phyloP scores from a whole-genome alignment of 2,329 filamentous ascomycete species.

The Aspergillus pseudonomiae region DNA sequence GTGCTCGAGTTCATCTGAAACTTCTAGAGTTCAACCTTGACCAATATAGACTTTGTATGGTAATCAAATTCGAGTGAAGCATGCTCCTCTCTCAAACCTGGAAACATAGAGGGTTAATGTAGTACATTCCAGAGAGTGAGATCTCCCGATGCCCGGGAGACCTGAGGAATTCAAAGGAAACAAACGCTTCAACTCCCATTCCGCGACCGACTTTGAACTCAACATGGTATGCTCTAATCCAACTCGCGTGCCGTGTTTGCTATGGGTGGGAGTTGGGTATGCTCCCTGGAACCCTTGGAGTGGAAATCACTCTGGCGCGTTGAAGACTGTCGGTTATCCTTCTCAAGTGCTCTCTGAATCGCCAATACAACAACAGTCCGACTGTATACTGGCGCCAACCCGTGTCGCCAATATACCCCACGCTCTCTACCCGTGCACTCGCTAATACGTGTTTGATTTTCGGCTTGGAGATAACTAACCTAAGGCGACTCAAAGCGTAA shows the following conservation, averaged over 20 bases:
- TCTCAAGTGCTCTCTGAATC: neutral
- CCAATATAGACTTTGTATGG: neutral
- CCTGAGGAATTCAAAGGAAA: slow-evolving; percentile 23
- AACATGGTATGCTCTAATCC: slow-evolving; percentile 17
- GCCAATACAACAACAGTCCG: neutral
- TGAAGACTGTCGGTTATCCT: neutral
- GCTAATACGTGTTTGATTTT: slow-evolving; percentile 1
- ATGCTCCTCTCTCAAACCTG: neutral
- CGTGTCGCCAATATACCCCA: neutral
- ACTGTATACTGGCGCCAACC: neutral
- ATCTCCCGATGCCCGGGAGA: slow-evolving; percentile 16
- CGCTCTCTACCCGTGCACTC: neutral
- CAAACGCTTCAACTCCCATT: slow-evolving; percentile 25
- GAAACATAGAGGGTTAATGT: slow-evolving; percentile 10
- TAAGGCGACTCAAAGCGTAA: neutral
- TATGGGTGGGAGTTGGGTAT: slow-evolving; percentile 9
- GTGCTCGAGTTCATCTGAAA: neutral
- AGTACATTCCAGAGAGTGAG: slow-evolving; percentile 21
- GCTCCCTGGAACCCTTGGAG: slow-evolving; percentile 17
- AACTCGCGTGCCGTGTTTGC: slow-evolving; percentile 4
- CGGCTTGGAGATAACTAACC: slow-evolving; percentile 9
- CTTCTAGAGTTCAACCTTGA: neutral
- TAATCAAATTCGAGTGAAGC: no score
- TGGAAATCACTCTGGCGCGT: neutral
- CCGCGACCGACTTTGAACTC: slow-evolving; percentile 16